Base-by-base conservation (phyloP, 2,329 filamentous ascomycete genomes). In the Pseudocercospora vitis region DNA sequence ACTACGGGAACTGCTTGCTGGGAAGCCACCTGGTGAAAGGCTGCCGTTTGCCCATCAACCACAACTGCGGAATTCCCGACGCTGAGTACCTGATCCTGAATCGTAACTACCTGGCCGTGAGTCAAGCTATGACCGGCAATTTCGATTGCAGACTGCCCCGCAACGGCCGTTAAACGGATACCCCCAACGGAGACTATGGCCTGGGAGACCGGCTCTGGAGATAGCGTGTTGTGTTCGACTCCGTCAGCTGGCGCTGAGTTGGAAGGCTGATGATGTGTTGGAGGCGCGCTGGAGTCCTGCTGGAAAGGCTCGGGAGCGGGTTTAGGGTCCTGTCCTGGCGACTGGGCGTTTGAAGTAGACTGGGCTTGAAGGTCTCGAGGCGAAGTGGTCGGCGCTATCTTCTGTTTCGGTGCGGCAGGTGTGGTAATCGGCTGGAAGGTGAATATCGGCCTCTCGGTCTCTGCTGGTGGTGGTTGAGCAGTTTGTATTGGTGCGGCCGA, bases 1-100 rank as follows among this genome's bases (percentile, higher is more conserved):
- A 11, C 19, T n/a, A 23, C 9, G 9, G 37, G 14, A n/a, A 11
- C 37, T 40, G 35, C 19, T 18, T n/a, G 32, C n/a, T 40, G 35
- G 11, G 35, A 16, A 2, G 18, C 35, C 2, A 46, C 42, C 12
- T 19, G 42, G n/a, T 32, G 8, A 14, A 33, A 47, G 16, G 44
- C 44, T n/a, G 29, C 44, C 12, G 44, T 47, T 4, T 47, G 44
- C 19, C 26, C 44, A n/a, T 47, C 16, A n/a, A 47, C 44, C 26
- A 47, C 44, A 14, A 47, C 32, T 4, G 24, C 44, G n/a, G 26
- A 32, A n/a, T 12, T 18, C n/a, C 42, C 42, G 24, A 46, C 26
- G 24, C 24, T 46, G 24, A 33, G 6, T 14, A 47, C 44, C 18
- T 32, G 44, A 12, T 23, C 19, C 9, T 47, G 44, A 16, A 32